These are phyloP conservation scores for Fagus crenata DNA, from an alignment of 306 rosid species.

Conservation along the genomic window DNA sequence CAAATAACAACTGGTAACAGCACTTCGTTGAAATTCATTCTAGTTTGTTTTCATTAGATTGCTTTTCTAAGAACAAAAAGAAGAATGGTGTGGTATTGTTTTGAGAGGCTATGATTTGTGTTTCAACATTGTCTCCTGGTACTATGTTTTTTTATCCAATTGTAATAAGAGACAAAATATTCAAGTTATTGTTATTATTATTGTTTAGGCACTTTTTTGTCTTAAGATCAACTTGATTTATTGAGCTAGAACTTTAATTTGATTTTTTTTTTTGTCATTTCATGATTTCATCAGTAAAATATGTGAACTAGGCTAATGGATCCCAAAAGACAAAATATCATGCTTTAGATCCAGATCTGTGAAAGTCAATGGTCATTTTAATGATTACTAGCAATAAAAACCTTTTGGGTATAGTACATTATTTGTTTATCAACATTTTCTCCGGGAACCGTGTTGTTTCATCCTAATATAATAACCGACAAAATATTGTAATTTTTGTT, in stretches of 20 bases:
- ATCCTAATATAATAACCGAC: background rate
- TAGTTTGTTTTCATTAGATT: background rate
- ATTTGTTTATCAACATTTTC: background rate
- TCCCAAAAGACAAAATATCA: background rate
- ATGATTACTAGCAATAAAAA: background rate
- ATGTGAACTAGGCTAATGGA: background rate
- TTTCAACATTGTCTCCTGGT: no score
- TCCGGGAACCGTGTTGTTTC: background rate
- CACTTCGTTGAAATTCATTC: background rate
- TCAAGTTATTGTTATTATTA: background rate
- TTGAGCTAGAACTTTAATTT: background rate
- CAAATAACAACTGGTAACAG: background rate
- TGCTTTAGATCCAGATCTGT: background rate
- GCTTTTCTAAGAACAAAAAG: no score
- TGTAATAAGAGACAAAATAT: background rate
- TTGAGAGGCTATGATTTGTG: background rate
- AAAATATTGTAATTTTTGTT: background rate
- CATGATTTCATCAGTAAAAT: background rate
- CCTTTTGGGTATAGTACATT: background rate
- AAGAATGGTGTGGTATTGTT: background rate
- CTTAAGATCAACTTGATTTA: background rate
- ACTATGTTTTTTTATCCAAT: background rate
- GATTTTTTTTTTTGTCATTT: background rate
- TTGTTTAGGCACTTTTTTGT: background rate
- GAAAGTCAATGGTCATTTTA: background rate